Evolutionary conservation across 2,329 filamentous ascomycete genomes (phyloP).

Genomic region (Arthrobotrys sinensis): DNA sequence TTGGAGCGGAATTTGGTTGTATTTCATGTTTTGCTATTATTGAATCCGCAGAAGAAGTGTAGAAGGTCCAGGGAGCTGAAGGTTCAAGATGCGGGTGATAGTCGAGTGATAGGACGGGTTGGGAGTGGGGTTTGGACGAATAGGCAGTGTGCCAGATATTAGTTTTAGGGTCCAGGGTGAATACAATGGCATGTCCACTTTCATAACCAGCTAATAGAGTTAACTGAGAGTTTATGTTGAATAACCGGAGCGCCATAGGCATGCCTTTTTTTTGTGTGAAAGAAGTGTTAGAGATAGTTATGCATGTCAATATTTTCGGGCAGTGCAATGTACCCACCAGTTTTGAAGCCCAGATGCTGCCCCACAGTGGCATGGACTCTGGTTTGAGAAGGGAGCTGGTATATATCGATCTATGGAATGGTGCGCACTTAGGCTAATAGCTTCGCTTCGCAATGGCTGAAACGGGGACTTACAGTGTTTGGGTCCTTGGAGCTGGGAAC

Average conservation of each 20-base stretch:
- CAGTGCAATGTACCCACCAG: slow-evolving; percentile 66
- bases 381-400: slow-evolving; percentile 81
- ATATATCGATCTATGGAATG: slow-evolving; percentile 78
- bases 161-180: slow-evolving; percentile 66
- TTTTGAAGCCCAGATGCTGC: slow-evolving; percentile 68
- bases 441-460: slow-evolving; percentile 10
- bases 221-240: slow-evolving; percentile 69
- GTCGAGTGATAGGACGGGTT: slow-evolving; percentile 84
- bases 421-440: slow-evolving; percentile 13
- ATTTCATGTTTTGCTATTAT: slow-evolving; percentile 83
- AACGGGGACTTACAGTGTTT: slow-evolving; percentile 73
- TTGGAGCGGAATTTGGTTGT: slow-evolving; percentile 66
- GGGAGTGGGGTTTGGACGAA: slow-evolving; percentile 78
- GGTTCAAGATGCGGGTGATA: slow-evolving; percentile 66
- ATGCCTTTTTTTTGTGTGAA: slow-evolving; percentile 74
- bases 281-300: background rate
- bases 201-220: slow-evolving; percentile 85
- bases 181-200: slow-evolving; percentile 81
- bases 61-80: slow-evolving; percentile 69
- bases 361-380: slow-evolving; percentile 76
- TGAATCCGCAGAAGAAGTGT: slow-evolving; percentile 87
- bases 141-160: slow-evolving; percentile 74
- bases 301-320: slow-evolving; percentile 66
- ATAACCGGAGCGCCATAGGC: slow-evolving; percentile 85
- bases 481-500: slow-evolving; percentile 84